Base-by-base conservation (phyloP, 768 basidiomycete species). In the Amanita phalloides region DNA sequence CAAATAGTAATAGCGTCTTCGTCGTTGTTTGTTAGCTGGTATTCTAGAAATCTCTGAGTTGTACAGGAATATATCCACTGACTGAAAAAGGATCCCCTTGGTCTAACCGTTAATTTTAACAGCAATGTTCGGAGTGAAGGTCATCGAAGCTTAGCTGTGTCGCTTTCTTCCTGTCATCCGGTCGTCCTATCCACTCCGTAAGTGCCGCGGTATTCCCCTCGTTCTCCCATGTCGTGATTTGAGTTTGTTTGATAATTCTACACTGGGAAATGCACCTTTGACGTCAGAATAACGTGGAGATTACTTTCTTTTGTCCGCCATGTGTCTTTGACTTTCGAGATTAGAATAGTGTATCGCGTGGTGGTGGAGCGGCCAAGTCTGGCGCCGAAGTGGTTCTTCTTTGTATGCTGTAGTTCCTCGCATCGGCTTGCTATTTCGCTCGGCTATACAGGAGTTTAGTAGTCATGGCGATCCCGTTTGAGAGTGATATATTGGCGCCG, bases 71-170 rank as follows among this genome's bases (percentile, higher is more conserved):
- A 33, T 54, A 54, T 5, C 47, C 30, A 0, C 56, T 20, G 50
- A 54, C 54, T 1, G 57, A 58, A 1, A 52, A 36, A 8, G 53
- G 53, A 20, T 49, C 48, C 0, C 57, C 57, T 52, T 58, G 57
- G 6, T 49, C 50, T 14, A 56, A 44, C 6, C 55, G 25, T 56
- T 52, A 3, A n/a, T n/a, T n/a, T 20, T 9, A 3, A 55, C 42
- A 7, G 17, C 30, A 6, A 54, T 51, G 28, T 3, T 41, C 48
- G 2, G 57, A 58, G 6, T 20, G 25, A 45, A 58, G 36, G n/a
- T 58, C 56, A 17, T 58, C 56, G n/a, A 58, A 58, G 6, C 20
- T 49, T 2, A 56, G 43, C 8, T 21, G 30, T 6, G 53, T 56
- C n/a, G n/a, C n/a, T 11, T 32, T 6, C 48, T 7, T 1, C 36